Evolutionary conservation across 2,329 filamentous ascomycete genomes (phyloP), one percentile per base, ranked within the genome.

Genomic region (Ascochyta clinopodiicola): DNA sequence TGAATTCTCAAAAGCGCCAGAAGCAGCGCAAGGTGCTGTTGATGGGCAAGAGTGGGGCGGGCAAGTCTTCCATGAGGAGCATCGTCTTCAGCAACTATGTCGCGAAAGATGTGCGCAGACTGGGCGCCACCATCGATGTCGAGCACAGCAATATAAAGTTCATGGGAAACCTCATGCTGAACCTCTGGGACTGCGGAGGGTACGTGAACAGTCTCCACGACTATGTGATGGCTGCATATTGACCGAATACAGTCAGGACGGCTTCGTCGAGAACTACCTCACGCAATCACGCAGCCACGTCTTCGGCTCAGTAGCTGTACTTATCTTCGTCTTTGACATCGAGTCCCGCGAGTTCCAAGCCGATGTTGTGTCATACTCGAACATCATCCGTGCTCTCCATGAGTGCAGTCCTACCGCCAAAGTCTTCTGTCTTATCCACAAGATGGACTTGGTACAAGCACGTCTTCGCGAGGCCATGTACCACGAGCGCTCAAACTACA

Each of bases 61-160:
- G 95, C 51, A 99, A 99, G 79, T 97, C 93, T 37, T 97, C 92
- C 52, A 99, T 99, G 95, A 86, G 95, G 62, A 95, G 90, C 71
- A 98, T 99, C 72, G 97, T 99, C 75, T 99, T 99, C 79, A 96
- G 91, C 81, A 98, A 98, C 78, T 98, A 97, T 75, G 93, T 98
- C 63, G 95, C 95, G 52, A 92, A 96, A 73, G 95, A 99, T 76
- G 96, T 96, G 6, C 85, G 95, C 35, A 83, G 95, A 55, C 81
- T 99, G 51, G 95, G 95, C 64, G 95, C 95, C 1, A 99, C 95
- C 12, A 98, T 99, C 73, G 95, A 99, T 74, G 95, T 99, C 57
- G 95, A 99, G 78, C 90, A 98, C 70, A 97, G 92, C 60, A 95
- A 97, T 79, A 95, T 98, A 78, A 96, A 96, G 77, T 99, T 99